These are phyloP conservation scores for Colletotrichum eremochloae DNA, from an alignment of 2,329 filamentous ascomycete species.

Conservation along the genomic window DNA sequence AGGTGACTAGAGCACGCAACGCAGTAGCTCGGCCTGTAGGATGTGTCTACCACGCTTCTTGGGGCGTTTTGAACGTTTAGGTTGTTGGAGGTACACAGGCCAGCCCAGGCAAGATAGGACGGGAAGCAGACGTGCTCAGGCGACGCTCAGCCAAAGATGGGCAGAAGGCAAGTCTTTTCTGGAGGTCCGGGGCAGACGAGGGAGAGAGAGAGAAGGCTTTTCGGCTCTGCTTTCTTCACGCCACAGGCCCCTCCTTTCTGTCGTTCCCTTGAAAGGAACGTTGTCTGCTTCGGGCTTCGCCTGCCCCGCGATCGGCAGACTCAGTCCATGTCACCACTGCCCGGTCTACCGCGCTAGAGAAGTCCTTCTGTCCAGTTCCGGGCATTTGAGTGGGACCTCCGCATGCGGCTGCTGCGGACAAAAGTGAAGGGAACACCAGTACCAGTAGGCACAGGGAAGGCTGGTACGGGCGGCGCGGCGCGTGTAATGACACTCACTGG, in stretches of 20 bases:
- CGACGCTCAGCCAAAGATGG: constrained; percentile 25
- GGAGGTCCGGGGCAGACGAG: constrained; percentile 6
- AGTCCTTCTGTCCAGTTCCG: neutral
- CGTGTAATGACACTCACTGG: constrained; percentile 14
- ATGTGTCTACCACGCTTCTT: neutral
- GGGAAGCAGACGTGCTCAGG: constrained; percentile 31
- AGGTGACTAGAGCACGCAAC: constrained; percentile 7
- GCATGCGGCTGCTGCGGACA: constrained; percentile 18
- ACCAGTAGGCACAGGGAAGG: neutral
- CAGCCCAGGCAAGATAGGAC: constrained; percentile 28
- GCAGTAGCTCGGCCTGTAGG: neutral
- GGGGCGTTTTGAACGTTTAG: constrained; percentile 12
- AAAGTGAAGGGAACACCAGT: neutral
- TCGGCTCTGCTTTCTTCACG: neutral
- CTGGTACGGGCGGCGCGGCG: constrained; percentile 30
- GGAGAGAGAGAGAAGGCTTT: neutral
- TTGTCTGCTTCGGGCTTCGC: constrained; percentile 36
- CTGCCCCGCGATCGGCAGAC: constrained; percentile 37
- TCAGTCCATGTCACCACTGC: constrained; percentile 17
- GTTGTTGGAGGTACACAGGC: constrained; percentile 25
- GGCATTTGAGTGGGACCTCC: constrained; percentile 11
- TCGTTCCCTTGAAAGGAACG: constrained; percentile 18
- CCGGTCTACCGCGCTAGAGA: constrained; percentile 11
- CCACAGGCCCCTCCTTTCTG: constrained; percentile 3
- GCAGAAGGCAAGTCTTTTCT: constrained; percentile 15